These are phyloP conservation scores for Diaporthe eres DNA, from an alignment of 2,329 filamentous ascomycete genomes.

Conservation along the genomic window DNA sequence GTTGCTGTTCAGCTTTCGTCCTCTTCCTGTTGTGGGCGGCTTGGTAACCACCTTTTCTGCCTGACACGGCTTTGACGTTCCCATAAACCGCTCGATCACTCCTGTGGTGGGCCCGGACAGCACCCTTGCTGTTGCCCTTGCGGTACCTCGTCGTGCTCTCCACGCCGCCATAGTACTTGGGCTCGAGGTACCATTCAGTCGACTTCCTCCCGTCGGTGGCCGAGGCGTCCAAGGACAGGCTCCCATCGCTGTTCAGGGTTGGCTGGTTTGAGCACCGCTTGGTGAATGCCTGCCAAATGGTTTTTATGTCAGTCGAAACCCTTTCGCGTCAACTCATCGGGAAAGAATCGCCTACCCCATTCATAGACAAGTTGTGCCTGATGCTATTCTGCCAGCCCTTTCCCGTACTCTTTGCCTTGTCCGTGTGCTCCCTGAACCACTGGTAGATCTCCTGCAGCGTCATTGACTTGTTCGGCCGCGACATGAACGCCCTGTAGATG, in stretches of 20 bases:
- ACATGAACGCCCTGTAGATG: slow-evolving; percentile 82
- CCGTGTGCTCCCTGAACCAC: slow-evolving; percentile 88
- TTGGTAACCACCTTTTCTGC: slow-evolving; percentile 48
- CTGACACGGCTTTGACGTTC: slow-evolving; percentile 45
- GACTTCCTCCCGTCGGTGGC: slow-evolving; percentile 71
- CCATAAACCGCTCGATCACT: slow-evolving; percentile 17
- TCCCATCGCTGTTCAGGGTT: slow-evolving; percentile 33
- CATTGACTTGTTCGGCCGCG: slow-evolving; percentile 77
- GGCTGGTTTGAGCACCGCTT: slow-evolving; percentile 35
- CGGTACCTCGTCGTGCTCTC: slow-evolving; percentile 89
- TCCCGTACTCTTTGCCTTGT: slow-evolving; percentile 74
- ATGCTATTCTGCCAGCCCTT: slow-evolving; percentile 97
- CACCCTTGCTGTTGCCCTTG: slow-evolving; percentile 59
- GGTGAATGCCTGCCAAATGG: slow-evolving; percentile 50
- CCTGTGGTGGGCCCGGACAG: slow-evolving; percentile 39
- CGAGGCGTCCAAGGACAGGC: slow-evolving; percentile 35
- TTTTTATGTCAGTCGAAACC: neutral
- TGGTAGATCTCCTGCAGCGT: slow-evolving; percentile 88
- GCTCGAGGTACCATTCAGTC: slow-evolving; percentile 82
- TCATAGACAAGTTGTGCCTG: slow-evolving; percentile 96
- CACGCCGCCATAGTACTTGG: slow-evolving; percentile 78
- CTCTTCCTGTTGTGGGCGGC: slow-evolving; percentile 46
- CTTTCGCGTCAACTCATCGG: slow-evolving; percentile 35
- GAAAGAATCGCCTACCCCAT: slow-evolving; percentile 71
- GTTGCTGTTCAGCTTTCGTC: slow-evolving; percentile 33